Conservation (phyloP, 768 basidiomycete species). For the Trametes cinnabarina region DNA sequence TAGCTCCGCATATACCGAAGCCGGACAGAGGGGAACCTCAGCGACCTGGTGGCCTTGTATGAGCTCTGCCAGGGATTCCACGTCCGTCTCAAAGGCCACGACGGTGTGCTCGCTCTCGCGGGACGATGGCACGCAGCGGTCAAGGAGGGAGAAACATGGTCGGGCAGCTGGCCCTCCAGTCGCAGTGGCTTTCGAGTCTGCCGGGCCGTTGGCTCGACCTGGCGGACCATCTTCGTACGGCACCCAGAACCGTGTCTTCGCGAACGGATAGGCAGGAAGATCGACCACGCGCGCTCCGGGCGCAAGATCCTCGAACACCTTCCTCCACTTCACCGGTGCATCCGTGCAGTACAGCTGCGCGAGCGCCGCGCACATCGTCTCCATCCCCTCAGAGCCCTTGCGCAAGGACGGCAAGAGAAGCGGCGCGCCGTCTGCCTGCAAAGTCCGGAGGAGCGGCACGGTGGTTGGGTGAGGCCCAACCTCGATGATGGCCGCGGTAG, state of each 20-base stretch:
- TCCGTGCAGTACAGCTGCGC: conserved; percentile 46
- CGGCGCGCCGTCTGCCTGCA: conserved; percentile 28
- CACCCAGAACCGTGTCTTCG: conserved; percentile 56
- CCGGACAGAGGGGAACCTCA: conserved; percentile 50
- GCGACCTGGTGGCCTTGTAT: conserved; percentile 61
- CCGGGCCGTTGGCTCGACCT: neutral
- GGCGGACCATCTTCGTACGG: conserved; percentile 36
- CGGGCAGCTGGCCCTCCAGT: conserved; percentile 20
- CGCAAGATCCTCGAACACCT: conserved; percentile 47
- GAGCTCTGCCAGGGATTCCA: conserved; percentile 39
- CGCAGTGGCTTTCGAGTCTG: neutral
- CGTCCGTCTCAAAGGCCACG: conserved; percentile 53
- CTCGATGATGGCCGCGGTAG: conserved; percentile 57
- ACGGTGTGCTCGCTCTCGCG: neutral
- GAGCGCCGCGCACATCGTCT: conserved; percentile 45
- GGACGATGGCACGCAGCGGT: neutral
- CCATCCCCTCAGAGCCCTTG: conserved; percentile 43
- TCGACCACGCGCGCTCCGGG: conserved; percentile 40
- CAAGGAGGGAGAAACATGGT: neutral
- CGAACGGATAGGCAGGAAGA: conserved; percentile 66
- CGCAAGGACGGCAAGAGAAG: conserved; percentile 51
- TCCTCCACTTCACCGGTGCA: conserved; percentile 51
- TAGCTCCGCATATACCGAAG: conserved; percentile 63
- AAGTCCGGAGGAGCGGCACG: conserved; percentile 49
- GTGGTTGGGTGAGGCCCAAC: conserved; percentile 61